Evolutionary conservation across 1,284 basidiomycete species (phyloP).

Genomic region (Microbotryomycetes sp.): DNA sequence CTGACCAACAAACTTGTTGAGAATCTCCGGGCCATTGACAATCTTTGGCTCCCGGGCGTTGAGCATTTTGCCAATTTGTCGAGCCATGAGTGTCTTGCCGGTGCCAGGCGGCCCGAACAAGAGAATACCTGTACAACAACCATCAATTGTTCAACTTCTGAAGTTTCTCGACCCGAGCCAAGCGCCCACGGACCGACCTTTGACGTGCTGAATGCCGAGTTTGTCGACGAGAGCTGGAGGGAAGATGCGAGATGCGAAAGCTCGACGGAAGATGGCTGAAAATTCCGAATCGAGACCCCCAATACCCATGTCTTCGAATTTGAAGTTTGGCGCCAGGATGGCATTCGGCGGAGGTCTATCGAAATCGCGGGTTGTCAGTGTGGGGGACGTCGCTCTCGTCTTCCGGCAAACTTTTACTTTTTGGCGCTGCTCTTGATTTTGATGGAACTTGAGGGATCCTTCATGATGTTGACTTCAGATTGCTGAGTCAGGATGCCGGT

Average conservation of each 20-base stretch:
- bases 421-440: constrained; percentile 90
- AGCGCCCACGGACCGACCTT: constrained; percentile 53
- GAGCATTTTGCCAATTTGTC: constrained; percentile 99
- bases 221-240: constrained; percentile 95
- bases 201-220: constrained; percentile 97
- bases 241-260: constrained; percentile 96
- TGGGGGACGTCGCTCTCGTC: neutral
- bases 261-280: constrained; percentile 93
- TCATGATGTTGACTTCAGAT: constrained; percentile 83
- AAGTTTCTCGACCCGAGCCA: neutral
- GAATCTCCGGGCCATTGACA: constrained; percentile 95
- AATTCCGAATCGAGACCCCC: constrained; percentile 96
- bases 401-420: constrained; percentile 50
- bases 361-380: neutral
- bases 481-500: constrained; percentile 81
- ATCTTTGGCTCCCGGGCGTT: constrained; percentile 98
- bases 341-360: constrained; percentile 80
- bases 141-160: neutral
- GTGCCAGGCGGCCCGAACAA: constrained; percentile 96
- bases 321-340: constrained; percentile 96
- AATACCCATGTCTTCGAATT: constrained; percentile 99
- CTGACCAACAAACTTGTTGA: constrained; percentile 96
- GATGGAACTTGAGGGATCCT: constrained; percentile 70
- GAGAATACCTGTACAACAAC: constrained; percentile 67
- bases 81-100: constrained; percentile 95